Evolutionary conservation across 2,329 filamentous ascomycete species (phyloP).

Genomic region (Drechslerella dactyloides): DNA sequence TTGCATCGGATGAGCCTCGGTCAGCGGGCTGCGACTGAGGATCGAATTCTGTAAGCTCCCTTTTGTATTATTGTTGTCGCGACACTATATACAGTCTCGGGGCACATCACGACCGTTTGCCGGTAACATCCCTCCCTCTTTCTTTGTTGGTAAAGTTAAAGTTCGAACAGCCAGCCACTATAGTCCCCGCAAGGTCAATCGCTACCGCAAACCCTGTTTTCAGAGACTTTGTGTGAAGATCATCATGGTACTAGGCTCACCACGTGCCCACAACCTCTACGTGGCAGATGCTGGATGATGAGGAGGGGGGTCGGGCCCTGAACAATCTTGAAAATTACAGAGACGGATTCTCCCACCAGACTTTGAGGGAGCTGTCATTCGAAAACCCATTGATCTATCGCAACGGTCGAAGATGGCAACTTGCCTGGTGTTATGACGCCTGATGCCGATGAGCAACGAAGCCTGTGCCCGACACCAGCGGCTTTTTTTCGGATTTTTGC

Average conservation of each 20-base stretch:
- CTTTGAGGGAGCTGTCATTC: slow-evolving; percentile 27
- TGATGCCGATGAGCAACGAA: slow-evolving; percentile 40
- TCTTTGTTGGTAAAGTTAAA: not conserved
- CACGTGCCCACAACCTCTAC: slow-evolving; percentile 34
- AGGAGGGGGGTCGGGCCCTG: slow-evolving; percentile 1
- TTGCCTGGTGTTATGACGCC: slow-evolving; percentile 10
- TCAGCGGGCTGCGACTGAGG: no score
- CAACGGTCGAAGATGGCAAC: not conserved
- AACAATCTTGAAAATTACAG: slow-evolving; percentile 13
- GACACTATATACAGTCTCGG: not conserved
- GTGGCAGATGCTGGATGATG: slow-evolving; percentile 33
- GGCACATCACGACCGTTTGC: not conserved
- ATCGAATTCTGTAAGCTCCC: no score
- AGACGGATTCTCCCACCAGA: not conserved
- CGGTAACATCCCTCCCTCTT: not conserved
- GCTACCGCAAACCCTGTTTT: slow-evolving; percentile 33
- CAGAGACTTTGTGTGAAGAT: slow-evolving; percentile 24
- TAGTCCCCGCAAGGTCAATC: slow-evolving; percentile 47
- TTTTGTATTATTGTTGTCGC: no score
- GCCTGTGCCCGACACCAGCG: not conserved
- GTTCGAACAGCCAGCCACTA: not conserved
- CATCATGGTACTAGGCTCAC: slow-evolving; percentile 28
- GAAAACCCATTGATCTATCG: slow-evolving; percentile 7
- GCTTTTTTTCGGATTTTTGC: not conserved
- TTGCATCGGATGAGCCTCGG: no score